Evolutionary conservation across 805 yeast genomes (phyloP).

Genomic region (Myxozyma monticola): DNA sequence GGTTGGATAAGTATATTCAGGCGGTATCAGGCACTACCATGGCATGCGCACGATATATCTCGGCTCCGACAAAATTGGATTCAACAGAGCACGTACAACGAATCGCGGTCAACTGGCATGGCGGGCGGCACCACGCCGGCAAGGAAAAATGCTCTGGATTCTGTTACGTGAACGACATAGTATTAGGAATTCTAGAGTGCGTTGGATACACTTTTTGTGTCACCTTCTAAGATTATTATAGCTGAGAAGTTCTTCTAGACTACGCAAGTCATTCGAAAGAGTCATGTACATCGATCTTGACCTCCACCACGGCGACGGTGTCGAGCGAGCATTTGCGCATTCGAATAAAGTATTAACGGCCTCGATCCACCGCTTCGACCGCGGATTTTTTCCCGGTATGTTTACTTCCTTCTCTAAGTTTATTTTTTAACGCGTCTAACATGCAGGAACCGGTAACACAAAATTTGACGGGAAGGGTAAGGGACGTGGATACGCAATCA

Average conservation of each 20-base stretch:
- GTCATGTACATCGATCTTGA: slow-evolving; percentile 70
- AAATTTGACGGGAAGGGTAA: slow-evolving; percentile 43
- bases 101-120: slow-evolving; percentile 69
- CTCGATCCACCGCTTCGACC: slow-evolving; percentile 63
- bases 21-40: slow-evolving; percentile 60
- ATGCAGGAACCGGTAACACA: slow-evolving; percentile 48
- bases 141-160: slow-evolving; percentile 87
- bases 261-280: slow-evolving; percentile 49
- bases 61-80: neutral
- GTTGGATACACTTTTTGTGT: neutral
- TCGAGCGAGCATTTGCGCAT: slow-evolving; percentile 60
- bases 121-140: slow-evolving; percentile 90
- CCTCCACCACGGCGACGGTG: slow-evolving; percentile 82
- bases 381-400: slow-evolving; percentile 71
- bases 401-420: neutral
- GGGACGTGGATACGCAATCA: slow-evolving; percentile 45
- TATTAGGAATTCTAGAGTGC: slow-evolving; percentile 50
- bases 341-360: slow-evolving; percentile 59
- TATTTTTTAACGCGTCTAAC: neutral
- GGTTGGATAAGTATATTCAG: slow-evolving; percentile 51
- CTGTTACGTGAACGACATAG: slow-evolving; percentile 80
- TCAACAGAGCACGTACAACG: slow-evolving; percentile 15
- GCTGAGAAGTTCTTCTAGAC: slow-evolving; percentile 25
- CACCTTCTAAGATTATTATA: neutral
- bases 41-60: slow-evolving; percentile 46